Evolutionary conservation across 768 basidiomycete genomes (phyloP).

Genomic region (Russula sp.): DNA sequence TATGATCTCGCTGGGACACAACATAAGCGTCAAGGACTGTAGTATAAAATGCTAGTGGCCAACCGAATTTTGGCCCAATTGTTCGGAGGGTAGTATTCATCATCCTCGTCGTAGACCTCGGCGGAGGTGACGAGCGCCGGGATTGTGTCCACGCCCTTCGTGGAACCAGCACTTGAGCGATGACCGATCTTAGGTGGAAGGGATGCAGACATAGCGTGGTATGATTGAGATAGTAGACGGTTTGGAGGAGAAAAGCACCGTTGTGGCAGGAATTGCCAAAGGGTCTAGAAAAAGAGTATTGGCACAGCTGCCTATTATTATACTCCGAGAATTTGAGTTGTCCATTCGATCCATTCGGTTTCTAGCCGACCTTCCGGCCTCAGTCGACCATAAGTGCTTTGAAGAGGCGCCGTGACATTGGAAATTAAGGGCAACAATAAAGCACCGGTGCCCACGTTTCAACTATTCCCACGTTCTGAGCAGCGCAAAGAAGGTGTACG

Average conservation of each 20-base stretch:
- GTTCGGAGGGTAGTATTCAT: conserved; percentile 28
- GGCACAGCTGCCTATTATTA: conserved; percentile 8
- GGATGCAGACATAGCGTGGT: conserved; percentile 10
- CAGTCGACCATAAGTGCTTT: neutral
- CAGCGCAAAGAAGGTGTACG: neutral
- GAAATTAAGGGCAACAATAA: neutral
- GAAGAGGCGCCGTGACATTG: neutral
- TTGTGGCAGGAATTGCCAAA: neutral
- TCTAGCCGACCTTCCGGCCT: neutral
- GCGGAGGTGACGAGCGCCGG: neutral
- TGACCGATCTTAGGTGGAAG: neutral
- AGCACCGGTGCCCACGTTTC: conserved; percentile 7
- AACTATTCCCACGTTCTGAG: neutral
- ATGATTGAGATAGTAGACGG: too few species aligned
- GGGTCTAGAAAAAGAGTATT: neutral
- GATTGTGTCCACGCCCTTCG: neutral
- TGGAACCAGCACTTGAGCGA: conserved; percentile 4
- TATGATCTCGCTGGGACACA: conserved; percentile 5
- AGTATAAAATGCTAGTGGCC: neutral
- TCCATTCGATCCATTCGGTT: neutral
- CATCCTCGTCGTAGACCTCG: conserved; percentile 11
- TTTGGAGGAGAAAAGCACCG: neutral
- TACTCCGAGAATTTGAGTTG: neutral
- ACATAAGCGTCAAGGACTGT: neutral
- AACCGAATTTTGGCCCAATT: conserved; percentile 31